Base-by-base conservation (phyloP, 2,329 filamentous ascomycete species). In the Aspergillus caelatus region DNA sequence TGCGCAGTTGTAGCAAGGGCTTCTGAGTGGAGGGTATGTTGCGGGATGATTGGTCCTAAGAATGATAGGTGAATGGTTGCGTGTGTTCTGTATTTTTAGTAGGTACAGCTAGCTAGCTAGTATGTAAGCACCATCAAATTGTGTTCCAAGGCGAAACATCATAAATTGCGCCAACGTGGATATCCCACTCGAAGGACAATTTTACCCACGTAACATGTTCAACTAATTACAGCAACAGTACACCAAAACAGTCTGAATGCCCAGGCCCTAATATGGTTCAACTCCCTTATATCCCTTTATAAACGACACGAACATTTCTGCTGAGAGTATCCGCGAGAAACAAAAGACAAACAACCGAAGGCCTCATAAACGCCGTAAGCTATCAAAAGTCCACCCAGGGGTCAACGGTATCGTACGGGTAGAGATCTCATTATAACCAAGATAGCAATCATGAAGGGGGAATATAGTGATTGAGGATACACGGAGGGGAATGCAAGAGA, bases 361-460 rank as follows among this genome's bases (percentile, higher is more conserved):
- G 58, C 56, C 41, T 36, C 60, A 54, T 39, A 63, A 48, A 57
- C 34, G 57, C 54, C 58, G 54, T 54, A 59, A 58, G 28, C 46
- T 39, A 30, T 41, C 52, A 52, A 62, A 54, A 23, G 58, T 60
- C 34, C 58, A 55, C 55, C 39, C 56, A 59, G 21, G 52, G 36
- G 39, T 58, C 53, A 53, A 52, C 60, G 60, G 46, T 63, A 65
- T 62, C 58, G 56, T 64, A 64, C 54, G 48, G 59, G 60, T 48
- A 60, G 32, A 62, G 39, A 50, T 41, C 58, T 62, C 62, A 67
- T 66, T 41, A 32, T 52, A 52, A 60, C n/a, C 34, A 50, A 55
- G 62, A 60, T 57, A 62, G 48, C 21, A 61, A 58, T 63, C 61
- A 43, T 63, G 50, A 63, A 34, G 46, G 60, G 64, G 63, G 57